Evolutionary conservation across 345 rosid species (phyloP).

Genomic region (Theobroma cacao): DNA sequence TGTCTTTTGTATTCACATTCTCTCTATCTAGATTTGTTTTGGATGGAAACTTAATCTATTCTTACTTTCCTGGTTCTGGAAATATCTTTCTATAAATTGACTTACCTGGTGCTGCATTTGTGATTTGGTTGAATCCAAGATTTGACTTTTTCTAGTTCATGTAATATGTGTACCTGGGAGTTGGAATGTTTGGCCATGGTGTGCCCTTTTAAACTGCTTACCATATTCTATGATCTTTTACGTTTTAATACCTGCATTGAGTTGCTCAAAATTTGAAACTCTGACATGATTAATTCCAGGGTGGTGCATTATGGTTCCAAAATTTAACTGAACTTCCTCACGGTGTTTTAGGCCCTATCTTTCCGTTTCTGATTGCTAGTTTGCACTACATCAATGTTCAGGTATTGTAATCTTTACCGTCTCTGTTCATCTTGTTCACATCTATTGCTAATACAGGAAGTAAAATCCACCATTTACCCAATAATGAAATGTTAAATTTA

Average conservation of each 20-base stretch:
- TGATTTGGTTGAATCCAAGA: not conserved
- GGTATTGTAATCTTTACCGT: slow-evolving; percentile 33
- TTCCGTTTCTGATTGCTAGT: slow-evolving; percentile 71
- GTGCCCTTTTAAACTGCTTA: not conserved
- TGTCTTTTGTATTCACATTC: not conserved
- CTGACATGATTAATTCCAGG: slow-evolving; percentile 50
- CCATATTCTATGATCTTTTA: not conserved
- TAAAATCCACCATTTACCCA: not conserved
- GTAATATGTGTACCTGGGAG: not conserved
- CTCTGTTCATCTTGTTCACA: not conserved
- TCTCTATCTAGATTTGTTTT: not conserved
- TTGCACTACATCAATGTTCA: slow-evolving; percentile 80
- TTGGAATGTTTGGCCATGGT: not conserved
- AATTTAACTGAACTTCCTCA: slow-evolving; percentile 79
- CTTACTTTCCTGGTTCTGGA: not conserved
- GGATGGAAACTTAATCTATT: not conserved
- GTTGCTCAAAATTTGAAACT: not conserved
- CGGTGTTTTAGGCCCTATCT: slow-evolving; percentile 58
- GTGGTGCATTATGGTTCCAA: slow-evolving; percentile 92
- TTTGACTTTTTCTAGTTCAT: not conserved
- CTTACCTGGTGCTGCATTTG: not conserved
- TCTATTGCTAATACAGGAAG: not conserved
- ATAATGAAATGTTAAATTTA: not conserved
- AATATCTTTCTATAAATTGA: not conserved
- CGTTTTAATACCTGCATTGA: not conserved